Evolutionary conservation across 345 rosid species (phyloP), one percentile per base, ranked within the genome.

Genomic region (Eucalyptus fibrosa): DNA sequence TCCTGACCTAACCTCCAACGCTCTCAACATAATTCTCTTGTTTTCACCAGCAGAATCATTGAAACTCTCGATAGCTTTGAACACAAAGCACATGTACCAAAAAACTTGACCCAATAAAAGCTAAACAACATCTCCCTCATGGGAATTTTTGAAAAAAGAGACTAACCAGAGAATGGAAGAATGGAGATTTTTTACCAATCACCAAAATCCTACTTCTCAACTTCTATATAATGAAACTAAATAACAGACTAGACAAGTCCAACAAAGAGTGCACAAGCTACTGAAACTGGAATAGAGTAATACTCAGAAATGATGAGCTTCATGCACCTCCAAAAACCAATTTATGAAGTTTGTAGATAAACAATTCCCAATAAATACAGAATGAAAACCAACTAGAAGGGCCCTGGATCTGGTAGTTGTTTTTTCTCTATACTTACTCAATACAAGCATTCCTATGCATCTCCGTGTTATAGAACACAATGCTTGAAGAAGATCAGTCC

Each of bases 401-500:
- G 9, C 50, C n/a, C 23, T 21, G 14, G 50, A 77, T 86, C 69
- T 40, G 89, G 55, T 87, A 44, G 34, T 50, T 18, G 44, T 40
- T 86, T 88, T 12, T 56, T 60, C 69, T 90, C 28, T 40, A 91
- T 80, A 92, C 94, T 93, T 90, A 98, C 99, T 91, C 91, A 95
- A 94, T 50, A 40, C 87, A 89, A 93, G 91, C 88, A 95, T 91
- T 88, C 87, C 87, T 85, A 90, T 72, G 89, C 98, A 95, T 92
- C 94, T 94, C 90, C 92, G 93, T 88, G 96, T 92, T 89, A 93
- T 92, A 30, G 90, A 88, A 88, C 87, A 90, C 92, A 97, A 90
- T 47, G 94, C 96, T 91, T 93, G 91, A 69, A 96, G 93, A 90
- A 97, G 93, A 93, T 94, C 94, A 55, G 92, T 89, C 89, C 94